Evolutionary conservation across 179 eudicot species (phyloP), one percentile per base, ranked within the genome.

Genomic region (Sideroxylon spinosum): DNA sequence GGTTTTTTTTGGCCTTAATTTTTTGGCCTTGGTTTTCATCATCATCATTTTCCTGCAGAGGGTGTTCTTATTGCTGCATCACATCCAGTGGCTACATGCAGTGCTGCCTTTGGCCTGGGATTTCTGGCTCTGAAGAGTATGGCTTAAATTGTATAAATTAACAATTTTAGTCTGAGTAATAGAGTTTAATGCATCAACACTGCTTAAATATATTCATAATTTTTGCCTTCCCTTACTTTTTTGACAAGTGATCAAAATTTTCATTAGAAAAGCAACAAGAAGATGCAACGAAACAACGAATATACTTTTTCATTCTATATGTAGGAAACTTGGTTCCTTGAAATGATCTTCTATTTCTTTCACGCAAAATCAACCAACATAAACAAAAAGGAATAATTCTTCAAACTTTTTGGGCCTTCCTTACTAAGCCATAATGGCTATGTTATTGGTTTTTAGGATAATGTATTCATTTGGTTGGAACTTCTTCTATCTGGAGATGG

Each of bases 101-200:
- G 87, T 77, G 84, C 85, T 80, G 86, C 79, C 74, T 55, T 76
- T 78, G 91, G 93, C 59, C 44, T 88, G 68, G 87, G 91, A 59
- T 62, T 81, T 65, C 53, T 90, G 67, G 84, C 79, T 76, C 65
- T 90, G 53, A 87, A 87, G 84, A 84, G 93, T 90, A 76, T 71
- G 81, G 12, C 16, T 20, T 29, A 12, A 20, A 52, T 66, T 76
- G 9, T 76, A 22, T 53, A 20, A 29, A 53, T 66, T 9, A 12
- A 52, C 53, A 19, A 6, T 25, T 76, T 48, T 63, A 49, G 6
- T 37, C 48, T 8, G 48, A 25, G 6, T 4, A 9, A 3, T 1
- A 25, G 67, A 63, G 16, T 22, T 63, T 63, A 23, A 63, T 37
- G 44, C 44, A 37, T 37, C 44, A 37, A 37, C 44, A 37, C 44